Evolutionary conservation across 371 early-diverging fungal species (phyloP).

Genomic region (Lichtheimia ramosa): DNA sequence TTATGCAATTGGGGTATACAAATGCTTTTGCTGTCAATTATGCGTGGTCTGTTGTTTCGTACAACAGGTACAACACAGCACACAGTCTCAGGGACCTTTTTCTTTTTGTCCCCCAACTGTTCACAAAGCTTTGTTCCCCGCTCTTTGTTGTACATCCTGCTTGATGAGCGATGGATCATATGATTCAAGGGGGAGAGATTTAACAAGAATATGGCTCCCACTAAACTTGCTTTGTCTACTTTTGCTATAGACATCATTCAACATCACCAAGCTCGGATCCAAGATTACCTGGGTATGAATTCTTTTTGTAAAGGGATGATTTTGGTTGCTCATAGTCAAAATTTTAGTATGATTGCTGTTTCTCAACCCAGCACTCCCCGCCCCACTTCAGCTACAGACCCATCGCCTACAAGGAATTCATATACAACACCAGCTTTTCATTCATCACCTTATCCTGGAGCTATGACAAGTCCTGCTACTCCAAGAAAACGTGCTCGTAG

Average conservation of each 20-base stretch:
- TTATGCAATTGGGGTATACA: background rate
- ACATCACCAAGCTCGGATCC: constrained; percentile 34
- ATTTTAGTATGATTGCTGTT: constrained; percentile 38
- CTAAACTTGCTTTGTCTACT: constrained; percentile 5
- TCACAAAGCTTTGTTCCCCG: background rate
- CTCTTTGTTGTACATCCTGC: constrained; percentile 2
- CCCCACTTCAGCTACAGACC: constrained; percentile 26
- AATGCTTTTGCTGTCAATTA: constrained; percentile 25
- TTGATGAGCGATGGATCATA: constrained; percentile 7
- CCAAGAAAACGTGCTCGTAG: constrained; percentile 36
- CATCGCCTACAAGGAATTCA: constrained; percentile 20
- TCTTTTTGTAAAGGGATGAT: background rate
- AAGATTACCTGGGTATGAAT: constrained; percentile 41
- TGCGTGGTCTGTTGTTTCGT: constrained; percentile 19
- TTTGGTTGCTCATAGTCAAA: background rate
- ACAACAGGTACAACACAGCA: constrained; percentile 9
- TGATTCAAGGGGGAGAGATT: constrained; percentile 10
- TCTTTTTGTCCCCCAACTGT: no score
- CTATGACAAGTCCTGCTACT: constrained; percentile 6
- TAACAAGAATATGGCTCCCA: constrained; percentile 1
- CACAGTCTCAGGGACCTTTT: background rate
- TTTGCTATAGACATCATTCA: constrained; percentile 23
- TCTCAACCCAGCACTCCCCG: constrained; percentile 54
- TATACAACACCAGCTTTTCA: constrained; percentile 34
- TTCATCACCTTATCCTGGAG: constrained; percentile 27